A percentile compares a stretch with the other conserved stretches of the same genome.
phyloP scores from a whole-genome alignment of 257 asterid species.

The Lycium ferocissimum region DNA sequence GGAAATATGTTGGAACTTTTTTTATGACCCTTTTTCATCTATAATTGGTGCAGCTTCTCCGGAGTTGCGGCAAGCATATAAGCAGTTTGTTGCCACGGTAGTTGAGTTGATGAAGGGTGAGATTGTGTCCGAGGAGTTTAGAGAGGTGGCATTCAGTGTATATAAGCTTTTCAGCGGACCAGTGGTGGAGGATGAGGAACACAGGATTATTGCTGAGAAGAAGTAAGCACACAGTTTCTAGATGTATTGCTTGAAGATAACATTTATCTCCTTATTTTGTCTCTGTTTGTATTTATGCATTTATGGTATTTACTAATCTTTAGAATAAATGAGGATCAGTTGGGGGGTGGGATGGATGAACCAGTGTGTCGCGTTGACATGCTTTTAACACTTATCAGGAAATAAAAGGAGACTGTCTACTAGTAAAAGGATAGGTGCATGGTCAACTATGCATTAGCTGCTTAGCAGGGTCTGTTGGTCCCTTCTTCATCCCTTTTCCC shows the following conservation, averaged over 20 bases:
- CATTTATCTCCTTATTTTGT: conserved; percentile 13
- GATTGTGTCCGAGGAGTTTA: conserved; percentile 86
- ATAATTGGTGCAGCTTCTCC: conserved; percentile 61
- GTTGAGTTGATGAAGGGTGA: conserved; percentile 85
- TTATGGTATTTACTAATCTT: conserved; percentile 6
- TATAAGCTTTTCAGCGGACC: conserved; percentile 60
- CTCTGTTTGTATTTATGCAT: neutral
- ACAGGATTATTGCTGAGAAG: conserved; percentile 54
- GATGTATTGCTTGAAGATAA: conserved; percentile 22
- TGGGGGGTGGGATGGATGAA: conserved; percentile 2
- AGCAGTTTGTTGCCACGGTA: conserved; percentile 70
- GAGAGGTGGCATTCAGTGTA: conserved; percentile 75
- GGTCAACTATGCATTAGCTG: neutral
- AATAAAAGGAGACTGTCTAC: neutral
- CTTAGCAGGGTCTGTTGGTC: neutral
- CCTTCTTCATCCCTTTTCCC: conserved; percentile 2
- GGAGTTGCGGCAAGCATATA: conserved; percentile 78
- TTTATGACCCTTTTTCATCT: neutral
- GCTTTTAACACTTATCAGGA: neutral
- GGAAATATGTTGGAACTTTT: neutral
- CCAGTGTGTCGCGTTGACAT: conserved; percentile 17
- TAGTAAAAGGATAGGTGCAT: conserved; percentile 15
- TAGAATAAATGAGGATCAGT: conserved; percentile 11
- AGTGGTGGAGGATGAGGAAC: conserved; percentile 54
- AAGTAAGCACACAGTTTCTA: conserved; percentile 44